Base-by-base conservation (phyloP, 306 rosid genomes). In the Begonia loranthoides region DNA sequence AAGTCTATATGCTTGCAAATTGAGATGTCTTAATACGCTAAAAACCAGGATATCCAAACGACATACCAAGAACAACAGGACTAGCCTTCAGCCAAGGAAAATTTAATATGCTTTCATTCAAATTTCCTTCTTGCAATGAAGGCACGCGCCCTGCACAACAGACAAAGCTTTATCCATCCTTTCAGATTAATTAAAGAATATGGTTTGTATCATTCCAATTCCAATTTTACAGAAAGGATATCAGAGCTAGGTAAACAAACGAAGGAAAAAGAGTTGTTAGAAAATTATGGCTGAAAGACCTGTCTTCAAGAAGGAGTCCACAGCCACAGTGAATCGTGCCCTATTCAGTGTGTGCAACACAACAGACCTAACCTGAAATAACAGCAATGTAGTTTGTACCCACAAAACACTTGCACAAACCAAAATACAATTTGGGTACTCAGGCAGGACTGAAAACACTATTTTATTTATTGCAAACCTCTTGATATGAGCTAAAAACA, bases 341-440 rank as follows among this genome's bases (percentile, higher is more conserved):
- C 72, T 66, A 73, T 90, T 90, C 68, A 90, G 71, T n/a, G 99
- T 90, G 58, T 83, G 94, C 84, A 90, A 66, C 65, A 90, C 99
- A 13, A 90, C 99, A 51, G 94, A 82, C 67, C 74, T 90, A 53
- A 90, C 96, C 99, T 90, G 75, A 10, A 54, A 19, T 39, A 5
- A 55, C 22, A 62, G 66, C 16, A 63, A 55, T 56, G 61, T 47
- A 66, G 54, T 49, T 49, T 52, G 45, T 45, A 41, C 68, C 57
- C 71, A 58, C 55, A 54, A 58, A 44, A 67, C 15, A 55, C 19
- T 49, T 54, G 46, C 14, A 17, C 48, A 63, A 56, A 68, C 36
- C 43, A 66, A 51, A 44, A 43, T 28, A 22, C 13, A 51, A 34
- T 10, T 39, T 51, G 22, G 41, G 58, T 55, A 48, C 12, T 34